Base-by-base conservation (phyloP, 169 alveolate genomes). In the Cryptosporidium muris region DNA sequence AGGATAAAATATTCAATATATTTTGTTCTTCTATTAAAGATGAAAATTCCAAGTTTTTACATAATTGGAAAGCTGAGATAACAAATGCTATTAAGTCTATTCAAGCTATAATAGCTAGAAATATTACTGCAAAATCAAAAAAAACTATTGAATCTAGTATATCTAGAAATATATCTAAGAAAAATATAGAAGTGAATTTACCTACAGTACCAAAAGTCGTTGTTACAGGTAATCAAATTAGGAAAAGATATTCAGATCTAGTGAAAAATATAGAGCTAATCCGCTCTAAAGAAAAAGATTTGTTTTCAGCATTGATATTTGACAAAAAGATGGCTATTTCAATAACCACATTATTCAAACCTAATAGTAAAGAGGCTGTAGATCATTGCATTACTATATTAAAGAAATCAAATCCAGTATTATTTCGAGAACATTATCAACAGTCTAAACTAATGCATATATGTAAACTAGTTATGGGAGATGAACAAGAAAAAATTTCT, bases 361-460 rank as follows among this genome's bases (percentile, higher is more conserved):
- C 68, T 14, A 74, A 74, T 51, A 68, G 85, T 7, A 62, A 43
- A 1, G 67, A 74, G 9, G n/a, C 60, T 48, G 68, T 74, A 8
- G 36, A 45, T 6, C 54, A 42, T n/a, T 74, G 85, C 37, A 74
- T 74, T 38, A 63, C 54, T 58, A 74, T 74, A 38, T 58, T 74
- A 54, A 74, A 53, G 4, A 34, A 34, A 6, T 36, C 25, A 1
- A 74, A 74, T 25, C 85, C 85, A n/a, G 85, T 68, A 6, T 51
- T 74, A 62, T 58, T 74, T 66, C 54, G 85, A 40, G 85, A 74
- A 42, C 14, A 6, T 7, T 74, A 74, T 58, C 85, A 74, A 43
- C 47, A 64, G 51, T 66, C 38, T 3, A 54, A 56, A 36, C 8
- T 74, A 14, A 45, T 34, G 48, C 85, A 74, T 42, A 74, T 74